Evolutionary conservation across 805 yeast genomes (phyloP).

Genomic region (Lipomyces sp.): DNA sequence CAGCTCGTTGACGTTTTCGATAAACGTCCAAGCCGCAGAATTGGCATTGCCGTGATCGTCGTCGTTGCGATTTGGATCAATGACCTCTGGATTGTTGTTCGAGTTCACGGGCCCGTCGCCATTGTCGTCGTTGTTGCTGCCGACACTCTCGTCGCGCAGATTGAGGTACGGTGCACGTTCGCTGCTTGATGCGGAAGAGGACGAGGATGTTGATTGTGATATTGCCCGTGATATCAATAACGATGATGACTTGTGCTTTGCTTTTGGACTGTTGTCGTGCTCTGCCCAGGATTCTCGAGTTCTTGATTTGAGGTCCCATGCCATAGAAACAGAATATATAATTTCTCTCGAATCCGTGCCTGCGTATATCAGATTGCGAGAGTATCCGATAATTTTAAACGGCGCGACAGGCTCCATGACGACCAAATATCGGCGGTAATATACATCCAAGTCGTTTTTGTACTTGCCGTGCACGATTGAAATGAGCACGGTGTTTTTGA

Average conservation of each 20-base stretch:
- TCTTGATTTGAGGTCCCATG: constrained; percentile 19
- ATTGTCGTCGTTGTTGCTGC: too few species aligned
- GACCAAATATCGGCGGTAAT: constrained; percentile 14
- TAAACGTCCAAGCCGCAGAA: neutral
- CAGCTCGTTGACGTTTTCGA: neutral
- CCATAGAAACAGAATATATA: constrained; percentile 21
- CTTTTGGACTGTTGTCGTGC: neutral
- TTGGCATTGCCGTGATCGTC: too few species aligned
- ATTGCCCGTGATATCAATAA: too few species aligned
- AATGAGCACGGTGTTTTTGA: constrained; percentile 23
- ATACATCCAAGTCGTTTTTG: constrained; percentile 3
- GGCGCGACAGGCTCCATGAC: constrained; percentile 25
- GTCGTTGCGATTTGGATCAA: too few species aligned
- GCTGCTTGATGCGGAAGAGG: too few species aligned
- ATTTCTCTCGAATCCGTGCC: constrained; percentile 14
- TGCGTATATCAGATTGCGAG: constrained; percentile 21
- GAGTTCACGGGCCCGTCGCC: too few species aligned
- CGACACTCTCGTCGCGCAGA: too few species aligned
- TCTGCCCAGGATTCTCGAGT: constrained; percentile 9
- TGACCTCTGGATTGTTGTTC: too few species aligned
- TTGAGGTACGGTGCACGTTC: too few species aligned
- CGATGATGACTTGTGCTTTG: neutral
- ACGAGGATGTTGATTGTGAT: too few species aligned
- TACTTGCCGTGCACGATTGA: constrained; percentile 19
- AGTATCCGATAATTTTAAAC: constrained; percentile 17